Conservation (phyloP, 139 green algal species). For the Chlamydomonas sp. region DNA sequence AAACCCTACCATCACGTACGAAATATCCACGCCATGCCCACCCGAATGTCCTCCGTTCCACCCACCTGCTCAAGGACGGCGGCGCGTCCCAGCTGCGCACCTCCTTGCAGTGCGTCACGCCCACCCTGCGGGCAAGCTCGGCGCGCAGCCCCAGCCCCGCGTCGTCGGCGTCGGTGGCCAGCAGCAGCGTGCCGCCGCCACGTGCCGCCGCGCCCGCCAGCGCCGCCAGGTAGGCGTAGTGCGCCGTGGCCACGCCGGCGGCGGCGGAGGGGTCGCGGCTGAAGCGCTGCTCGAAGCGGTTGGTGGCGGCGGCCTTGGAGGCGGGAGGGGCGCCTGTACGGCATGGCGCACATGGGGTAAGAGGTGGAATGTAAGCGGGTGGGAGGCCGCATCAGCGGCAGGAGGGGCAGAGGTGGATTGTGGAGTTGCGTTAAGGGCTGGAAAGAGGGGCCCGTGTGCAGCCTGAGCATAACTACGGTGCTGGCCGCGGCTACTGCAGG, state of each 20-base stretch:
- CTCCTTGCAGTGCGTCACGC: conserved; percentile 84
- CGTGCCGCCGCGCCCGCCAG: conserved; percentile 61
- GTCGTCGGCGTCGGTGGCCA: conserved; percentile 88
- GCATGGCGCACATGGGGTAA: not conserved
- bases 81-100: conserved; percentile 56
- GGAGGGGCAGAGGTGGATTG: conserved; percentile 55
- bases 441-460: not conserved
- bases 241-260: conserved; percentile 39
- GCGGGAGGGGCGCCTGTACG: not conserved
- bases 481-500: conserved; percentile 31
- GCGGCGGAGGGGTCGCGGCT: not conserved
- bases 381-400: not conserved
- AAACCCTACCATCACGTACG: not conserved
- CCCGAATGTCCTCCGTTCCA: not conserved
- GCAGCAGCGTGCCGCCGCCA: conserved; percentile 56
- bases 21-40: not conserved
- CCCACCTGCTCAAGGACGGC: conserved; percentile 20
- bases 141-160: conserved; percentile 84
- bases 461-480: conserved; percentile 76
- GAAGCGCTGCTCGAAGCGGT: not conserved
- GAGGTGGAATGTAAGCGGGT: no score
- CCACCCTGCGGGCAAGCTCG: conserved; percentile 88
- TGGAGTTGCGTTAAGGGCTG: not conserved
- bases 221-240: conserved; percentile 86
- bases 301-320: not conserved